Percentiles rank a stretch among this genome's conserved stretches.
phyloP scores from a whole-genome alignment of 371 early-diverging fungal genomes.

The Mucor lusitanicus region DNA sequence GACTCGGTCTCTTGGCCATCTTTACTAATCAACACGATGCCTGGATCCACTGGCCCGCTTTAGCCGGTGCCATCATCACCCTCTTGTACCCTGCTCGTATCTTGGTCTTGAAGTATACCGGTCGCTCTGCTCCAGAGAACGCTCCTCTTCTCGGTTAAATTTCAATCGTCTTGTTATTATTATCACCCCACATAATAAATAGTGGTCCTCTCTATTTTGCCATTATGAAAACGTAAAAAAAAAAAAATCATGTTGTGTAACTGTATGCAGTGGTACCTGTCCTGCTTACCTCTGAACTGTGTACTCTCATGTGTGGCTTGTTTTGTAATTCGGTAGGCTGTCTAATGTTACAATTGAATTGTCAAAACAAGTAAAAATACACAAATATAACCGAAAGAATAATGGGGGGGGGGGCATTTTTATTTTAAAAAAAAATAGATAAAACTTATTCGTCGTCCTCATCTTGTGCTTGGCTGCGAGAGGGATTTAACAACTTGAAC shows the following conservation, averaged over 20 bases:
- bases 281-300: neutral
- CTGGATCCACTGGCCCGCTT: constrained; percentile 55
- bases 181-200: neutral
- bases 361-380: constrained; percentile 4
- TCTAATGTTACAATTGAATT: constrained; percentile 1
- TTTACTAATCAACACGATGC: constrained; percentile 46
- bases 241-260: constrained; percentile 1
- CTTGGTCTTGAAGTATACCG: constrained; percentile 47
- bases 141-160: constrained; percentile 37
- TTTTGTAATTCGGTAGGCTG: neutral
- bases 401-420: neutral
- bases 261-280: neutral
- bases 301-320: neutral
- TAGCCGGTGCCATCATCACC: constrained; percentile 54
- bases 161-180: neutral
- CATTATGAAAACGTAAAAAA: neutral
- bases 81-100: constrained; percentile 60
- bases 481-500: constrained; percentile 18
- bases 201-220: neutral
- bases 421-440: neutral
- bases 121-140: constrained; percentile 33
- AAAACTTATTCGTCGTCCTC: constrained; percentile 12
- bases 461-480: constrained; percentile 8
- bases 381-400: neutral
- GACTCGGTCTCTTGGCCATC: constrained; percentile 49